Base-by-base conservation (phyloP, 2,329 filamentous ascomycete species). In the Fusarium stilboides region DNA sequence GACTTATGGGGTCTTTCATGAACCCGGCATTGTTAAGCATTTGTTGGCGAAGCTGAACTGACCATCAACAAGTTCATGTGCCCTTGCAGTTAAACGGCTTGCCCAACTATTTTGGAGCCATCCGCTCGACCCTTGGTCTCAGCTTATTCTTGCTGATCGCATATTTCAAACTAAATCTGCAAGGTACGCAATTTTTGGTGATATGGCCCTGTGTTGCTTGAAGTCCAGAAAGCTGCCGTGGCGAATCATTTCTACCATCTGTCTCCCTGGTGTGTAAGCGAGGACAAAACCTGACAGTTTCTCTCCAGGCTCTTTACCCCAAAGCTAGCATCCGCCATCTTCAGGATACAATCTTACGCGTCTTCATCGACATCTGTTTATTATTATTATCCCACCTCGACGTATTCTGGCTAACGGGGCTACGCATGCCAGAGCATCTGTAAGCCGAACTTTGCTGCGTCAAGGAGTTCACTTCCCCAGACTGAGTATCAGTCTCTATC, bases 61-160 rank as follows among this genome's bases (percentile, higher is more conserved):
- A 75, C 69, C 59, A 62, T 55, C 47, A 69, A 68, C 61, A 75
- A 65, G 39, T 56, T 67, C 61, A 50, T 51, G 63, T 64, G 45
- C 61, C 62, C 62, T 59, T 73, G 70, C 69, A 73, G 60, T 58
- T 57, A 42, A 65, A 54, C 39, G 28, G 28, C 45, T 49, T 62
- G 55, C 39, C 45, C 53, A 51, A 45, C 65, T 62, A 42, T 45
- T 46, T 45, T 60, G 53, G 55, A 68, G 61, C 53, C 45, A 65
- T 50, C 63, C 46, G 24, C 59, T 73, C 45, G 57, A 68, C 39
- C 57, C 56, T 58, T 69, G 55, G 65, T 66, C 40, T 75, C 61
- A 57, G 61, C 57, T 55, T 57, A 45, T 65, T 63, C 53, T 45
- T 61, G 56, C 39, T 68, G 57, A 67, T 68, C 57, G 37, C 45